These are phyloP conservation scores for Pogostemon cablin DNA, from an alignment of 257 asterid genomes.

Conservation along the genomic window DNA sequence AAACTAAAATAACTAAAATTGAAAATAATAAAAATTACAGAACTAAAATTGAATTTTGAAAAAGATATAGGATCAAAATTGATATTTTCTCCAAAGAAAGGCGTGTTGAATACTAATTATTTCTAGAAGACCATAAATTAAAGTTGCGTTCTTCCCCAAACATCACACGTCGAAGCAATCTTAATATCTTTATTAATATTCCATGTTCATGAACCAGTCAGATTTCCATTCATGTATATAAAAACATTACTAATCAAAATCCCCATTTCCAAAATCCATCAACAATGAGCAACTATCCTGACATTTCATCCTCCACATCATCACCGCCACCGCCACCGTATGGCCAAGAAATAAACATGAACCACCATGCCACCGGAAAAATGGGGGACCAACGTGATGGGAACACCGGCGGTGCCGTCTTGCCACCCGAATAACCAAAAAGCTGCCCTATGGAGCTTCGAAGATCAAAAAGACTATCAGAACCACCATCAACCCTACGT, in stretches of 20 bases:
- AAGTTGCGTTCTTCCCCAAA: neutral
- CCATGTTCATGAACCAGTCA: conserved; percentile 8
- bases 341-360: neutral
- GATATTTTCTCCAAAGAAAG: neutral
- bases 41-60: too few relatives aligned
- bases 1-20: too few relatives aligned
- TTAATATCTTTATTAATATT: neutral
- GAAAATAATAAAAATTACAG: too few relatives aligned
- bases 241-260: neutral
- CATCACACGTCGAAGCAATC: conserved; percentile 37
- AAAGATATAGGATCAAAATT: too few relatives aligned
- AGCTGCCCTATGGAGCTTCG: conserved; percentile 52
- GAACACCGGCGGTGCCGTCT: conserved; percentile 53
- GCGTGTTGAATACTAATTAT: neutral
- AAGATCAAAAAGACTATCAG: conserved; percentile 43
- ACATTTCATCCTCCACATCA: conserved; percentile 23
- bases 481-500: conserved; percentile 50
- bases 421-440: conserved; percentile 54
- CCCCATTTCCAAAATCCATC: neutral
- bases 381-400: conserved; percentile 58
- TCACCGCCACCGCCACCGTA: conserved; percentile 1
- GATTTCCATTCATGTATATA: neutral
- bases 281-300: conserved; percentile 38
- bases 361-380: conserved; percentile 32
- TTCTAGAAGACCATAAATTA: conserved; percentile 25